Percentiles rank a stretch among this genome's conserved stretches.
Evolutionary conservation across 768 basidiomycete species (phyloP).

Genomic region (Russula foetens): DNA sequence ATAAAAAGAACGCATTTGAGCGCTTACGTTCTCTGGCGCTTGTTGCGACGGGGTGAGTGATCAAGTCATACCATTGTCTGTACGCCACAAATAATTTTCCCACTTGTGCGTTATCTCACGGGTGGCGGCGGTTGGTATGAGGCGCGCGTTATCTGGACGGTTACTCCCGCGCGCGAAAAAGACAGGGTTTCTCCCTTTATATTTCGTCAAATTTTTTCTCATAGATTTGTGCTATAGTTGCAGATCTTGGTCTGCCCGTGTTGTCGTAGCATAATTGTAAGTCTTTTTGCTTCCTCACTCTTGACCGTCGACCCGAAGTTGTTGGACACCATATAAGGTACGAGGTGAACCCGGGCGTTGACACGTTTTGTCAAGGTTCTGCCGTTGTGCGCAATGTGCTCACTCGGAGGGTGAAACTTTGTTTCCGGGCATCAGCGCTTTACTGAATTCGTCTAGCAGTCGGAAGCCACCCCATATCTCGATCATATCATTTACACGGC

Average conservation of each 20-base stretch:
- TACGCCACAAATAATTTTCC: constrained; percentile 9
- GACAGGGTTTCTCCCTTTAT: neutral
- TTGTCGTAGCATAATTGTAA: neutral
- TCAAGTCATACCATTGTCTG: neutral
- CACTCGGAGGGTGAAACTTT: constrained; percentile 10
- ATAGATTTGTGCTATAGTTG: neutral
- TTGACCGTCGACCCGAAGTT: neutral
- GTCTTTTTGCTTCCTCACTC: neutral
- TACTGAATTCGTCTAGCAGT: constrained; percentile 15
- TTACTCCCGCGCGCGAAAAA: constrained; percentile 3
- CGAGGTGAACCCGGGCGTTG: neutral
- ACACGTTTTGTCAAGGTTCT: constrained; percentile 1
- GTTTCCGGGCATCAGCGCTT: constrained; percentile 14
- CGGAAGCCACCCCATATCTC: constrained; percentile 17
- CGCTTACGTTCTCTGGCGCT: constrained; percentile 3
- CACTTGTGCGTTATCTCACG: neutral
- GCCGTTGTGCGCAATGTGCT: neutral
- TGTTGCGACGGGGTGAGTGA: neutral
- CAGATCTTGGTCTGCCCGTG: neutral
- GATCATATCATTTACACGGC: constrained; percentile 16
- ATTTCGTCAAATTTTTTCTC: no score
- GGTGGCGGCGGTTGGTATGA: neutral
- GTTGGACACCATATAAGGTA: neutral
- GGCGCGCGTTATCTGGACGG: neutral
- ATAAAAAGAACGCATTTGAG: constrained; percentile 7